Percentiles rank a stretch among this genome's conserved stretches.
phyloP scores from a whole-genome alignment of 257 asterid species.

The Solanum sitiens region DNA sequence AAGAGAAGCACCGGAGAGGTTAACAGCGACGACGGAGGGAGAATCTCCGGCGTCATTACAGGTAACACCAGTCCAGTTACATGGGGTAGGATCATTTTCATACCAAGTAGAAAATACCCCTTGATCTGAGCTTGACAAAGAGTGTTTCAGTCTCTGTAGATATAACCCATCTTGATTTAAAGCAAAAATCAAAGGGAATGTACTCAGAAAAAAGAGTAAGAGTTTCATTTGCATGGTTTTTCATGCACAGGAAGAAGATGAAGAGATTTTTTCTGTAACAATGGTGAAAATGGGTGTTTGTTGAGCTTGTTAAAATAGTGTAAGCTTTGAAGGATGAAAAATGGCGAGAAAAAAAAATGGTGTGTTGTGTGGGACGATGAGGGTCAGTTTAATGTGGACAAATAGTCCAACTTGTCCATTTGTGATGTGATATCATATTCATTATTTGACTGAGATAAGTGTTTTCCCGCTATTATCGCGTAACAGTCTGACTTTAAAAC shows the following conservation, averaged over 20 bases:
- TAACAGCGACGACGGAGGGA: constrained; percentile 33
- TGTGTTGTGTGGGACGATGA: not conserved
- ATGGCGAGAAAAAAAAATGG: not conserved
- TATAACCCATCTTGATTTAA: constrained; percentile 42
- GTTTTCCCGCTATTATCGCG: not conserved
- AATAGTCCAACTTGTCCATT: not conserved
- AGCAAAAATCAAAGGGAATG: constrained; percentile 11
- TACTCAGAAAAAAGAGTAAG: not conserved
- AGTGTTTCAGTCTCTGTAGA: constrained; percentile 28
- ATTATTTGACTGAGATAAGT: not conserved
- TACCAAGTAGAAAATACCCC: constrained; percentile 46
- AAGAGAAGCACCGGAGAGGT: constrained; percentile 32
- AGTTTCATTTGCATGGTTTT: not conserved
- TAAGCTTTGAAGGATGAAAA: not conserved
- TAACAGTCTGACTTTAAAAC: no score
- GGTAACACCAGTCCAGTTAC: constrained; percentile 73
- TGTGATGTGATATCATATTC: not conserved
- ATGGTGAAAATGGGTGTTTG: not conserved
- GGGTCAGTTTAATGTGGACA: not conserved
- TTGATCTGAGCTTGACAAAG: constrained; percentile 35
- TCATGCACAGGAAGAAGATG: not conserved
- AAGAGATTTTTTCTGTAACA: not conserved
- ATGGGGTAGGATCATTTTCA: constrained; percentile 44
- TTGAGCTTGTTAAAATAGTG: not conserved
- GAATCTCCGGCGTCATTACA: constrained; percentile 20